Evolutionary conservation across 2,329 filamentous ascomycete genomes (phyloP).

Genomic region (Calonectria fujianensis): DNA sequence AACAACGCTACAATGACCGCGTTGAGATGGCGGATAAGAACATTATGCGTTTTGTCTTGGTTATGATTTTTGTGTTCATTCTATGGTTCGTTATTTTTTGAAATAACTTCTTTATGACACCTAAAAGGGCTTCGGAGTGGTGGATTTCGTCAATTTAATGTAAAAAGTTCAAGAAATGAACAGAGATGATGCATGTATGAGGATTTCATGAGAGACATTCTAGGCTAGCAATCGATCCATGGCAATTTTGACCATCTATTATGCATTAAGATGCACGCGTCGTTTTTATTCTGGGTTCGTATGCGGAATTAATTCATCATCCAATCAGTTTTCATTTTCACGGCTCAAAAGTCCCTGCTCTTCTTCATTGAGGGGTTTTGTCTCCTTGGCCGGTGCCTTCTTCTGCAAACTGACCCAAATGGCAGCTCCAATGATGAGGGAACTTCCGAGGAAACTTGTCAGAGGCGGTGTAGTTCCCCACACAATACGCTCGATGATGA

Average conservation of each 20-base stretch:
- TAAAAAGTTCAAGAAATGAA: no score
- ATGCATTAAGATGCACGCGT: neutral
- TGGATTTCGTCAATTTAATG: no score
- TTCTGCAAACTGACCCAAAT: constrained; percentile 66
- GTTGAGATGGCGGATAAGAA: no score
- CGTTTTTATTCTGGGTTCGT: neutral
- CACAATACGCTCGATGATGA: constrained; percentile 64
- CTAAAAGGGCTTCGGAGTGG: no score
- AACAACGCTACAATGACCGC: no score
- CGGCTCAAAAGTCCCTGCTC: constrained; percentile 58
- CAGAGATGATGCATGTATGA: no score
- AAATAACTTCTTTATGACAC: no score
- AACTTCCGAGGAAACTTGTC: constrained; percentile 62
- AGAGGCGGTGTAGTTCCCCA: constrained; percentile 65
- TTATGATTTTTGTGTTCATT: no score
- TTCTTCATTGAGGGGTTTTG: constrained; percentile 56
- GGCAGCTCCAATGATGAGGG: constrained; percentile 64
- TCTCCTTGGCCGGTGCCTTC: constrained; percentile 54
- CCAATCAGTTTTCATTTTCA: constrained; percentile 24
- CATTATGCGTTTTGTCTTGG: no score
- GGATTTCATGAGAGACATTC: no score
- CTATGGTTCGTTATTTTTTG: no score
- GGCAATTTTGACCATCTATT: neutral
- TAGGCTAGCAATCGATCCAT: neutral
- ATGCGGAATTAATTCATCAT: neutral